phyloP scores from a whole-genome alignment of 2,329 filamentous ascomycete species.

The Aspergillus luchuensis region DNA sequence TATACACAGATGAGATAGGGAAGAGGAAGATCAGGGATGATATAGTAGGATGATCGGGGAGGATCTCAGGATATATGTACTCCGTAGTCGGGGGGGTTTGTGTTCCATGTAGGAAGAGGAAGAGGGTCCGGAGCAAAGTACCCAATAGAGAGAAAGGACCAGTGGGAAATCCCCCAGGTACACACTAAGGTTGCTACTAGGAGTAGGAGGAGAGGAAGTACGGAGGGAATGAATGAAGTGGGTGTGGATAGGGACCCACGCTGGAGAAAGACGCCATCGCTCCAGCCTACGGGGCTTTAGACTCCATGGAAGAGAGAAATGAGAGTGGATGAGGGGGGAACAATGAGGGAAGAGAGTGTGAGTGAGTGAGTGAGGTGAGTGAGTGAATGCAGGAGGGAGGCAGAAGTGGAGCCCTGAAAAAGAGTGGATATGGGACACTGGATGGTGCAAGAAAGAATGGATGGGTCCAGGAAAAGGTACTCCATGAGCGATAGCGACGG shows the following conservation, averaged over 20 bases:
- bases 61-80: conserved; percentile 18
- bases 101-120: not conserved
- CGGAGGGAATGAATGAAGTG: not conserved
- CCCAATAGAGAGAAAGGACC: conserved; percentile 2
- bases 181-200: not conserved
- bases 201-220: not conserved
- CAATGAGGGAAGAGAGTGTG: not conserved
- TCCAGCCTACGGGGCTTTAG: not conserved
- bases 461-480: not conserved
- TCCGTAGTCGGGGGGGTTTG: not conserved
- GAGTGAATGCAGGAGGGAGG: too few relatives aligned
- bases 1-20: not conserved
- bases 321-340: not conserved
- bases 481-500: not conserved
- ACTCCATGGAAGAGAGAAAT: not conserved
- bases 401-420: not conserved
- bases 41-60: conserved; percentile 12
- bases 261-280: conserved; percentile 6
- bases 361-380: too few relatives aligned
- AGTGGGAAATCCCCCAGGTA: conserved; percentile 1
- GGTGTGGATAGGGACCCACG: not conserved
- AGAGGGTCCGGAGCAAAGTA: conserved; percentile 9
- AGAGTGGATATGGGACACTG: not conserved
- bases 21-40: conserved; percentile 4
- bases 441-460: not conserved